Percentiles rank a stretch among this genome's conserved stretches.
phyloP scores from a whole-genome alignment of 805 yeast genomes.

The Hanseniaspora thailandica region DNA sequence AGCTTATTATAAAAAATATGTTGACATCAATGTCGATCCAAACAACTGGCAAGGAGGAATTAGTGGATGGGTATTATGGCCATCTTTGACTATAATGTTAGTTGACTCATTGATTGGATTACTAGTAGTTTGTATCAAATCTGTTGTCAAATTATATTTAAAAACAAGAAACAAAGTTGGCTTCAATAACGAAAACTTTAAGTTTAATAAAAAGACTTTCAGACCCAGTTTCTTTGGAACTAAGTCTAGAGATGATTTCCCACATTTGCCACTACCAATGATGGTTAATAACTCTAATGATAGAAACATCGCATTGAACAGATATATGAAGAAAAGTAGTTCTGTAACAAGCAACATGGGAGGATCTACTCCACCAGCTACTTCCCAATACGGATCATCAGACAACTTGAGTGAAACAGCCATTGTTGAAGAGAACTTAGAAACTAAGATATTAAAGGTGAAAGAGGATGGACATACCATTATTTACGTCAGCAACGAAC shows the following conservation, averaged over 20 bases:
- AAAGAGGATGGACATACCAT: slow-evolving; percentile 18
- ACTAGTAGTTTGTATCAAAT: slow-evolving; percentile 43
- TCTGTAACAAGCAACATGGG: neutral
- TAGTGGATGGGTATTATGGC: slow-evolving; percentile 97
- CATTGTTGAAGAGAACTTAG: neutral
- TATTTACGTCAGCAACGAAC: slow-evolving; percentile 24
- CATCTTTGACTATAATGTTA: slow-evolving; percentile 84
- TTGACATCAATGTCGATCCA: slow-evolving; percentile 66
- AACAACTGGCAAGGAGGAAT: slow-evolving; percentile 83
- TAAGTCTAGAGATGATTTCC: slow-evolving; percentile 7
- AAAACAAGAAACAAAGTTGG: neutral
- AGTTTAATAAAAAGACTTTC: neutral
- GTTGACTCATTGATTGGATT: slow-evolving; percentile 80
- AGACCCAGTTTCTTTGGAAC: slow-evolving; percentile 12
- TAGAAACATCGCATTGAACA: neutral
- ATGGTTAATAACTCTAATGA: neutral
- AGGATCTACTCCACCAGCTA: neutral
- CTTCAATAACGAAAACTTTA: neutral
- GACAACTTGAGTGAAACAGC: neutral
- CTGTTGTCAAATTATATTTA: slow-evolving; percentile 25
- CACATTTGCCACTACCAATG: slow-evolving; percentile 1
- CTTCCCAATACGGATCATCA: neutral
- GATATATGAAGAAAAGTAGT: neutral
- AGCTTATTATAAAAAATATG: slow-evolving; percentile 65
- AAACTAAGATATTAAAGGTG: slow-evolving; percentile 17